A percentile compares a stretch with the other conserved stretches of the same genome.
Conservation (phyloP, 306 rosid genomes). For the Prunus mume region DNA sequence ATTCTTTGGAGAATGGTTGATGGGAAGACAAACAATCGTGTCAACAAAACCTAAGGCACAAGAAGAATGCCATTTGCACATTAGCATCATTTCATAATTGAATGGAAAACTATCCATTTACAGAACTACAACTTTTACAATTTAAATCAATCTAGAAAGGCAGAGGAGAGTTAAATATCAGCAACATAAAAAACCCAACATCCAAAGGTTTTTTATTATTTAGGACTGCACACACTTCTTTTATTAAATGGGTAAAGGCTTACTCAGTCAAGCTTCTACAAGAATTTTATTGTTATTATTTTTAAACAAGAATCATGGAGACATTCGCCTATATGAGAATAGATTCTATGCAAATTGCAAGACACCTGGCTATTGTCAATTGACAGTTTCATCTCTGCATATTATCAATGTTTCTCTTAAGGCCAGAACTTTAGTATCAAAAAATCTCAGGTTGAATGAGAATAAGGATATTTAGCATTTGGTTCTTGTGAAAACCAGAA, state of each 20-base stretch:
- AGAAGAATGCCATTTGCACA: constrained; percentile 16
- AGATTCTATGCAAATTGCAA: not conserved
- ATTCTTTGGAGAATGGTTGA: constrained; percentile 43
- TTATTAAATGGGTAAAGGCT: not conserved
- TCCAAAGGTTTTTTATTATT: not conserved
- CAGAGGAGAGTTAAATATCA: not conserved
- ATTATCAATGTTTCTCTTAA: not conserved
- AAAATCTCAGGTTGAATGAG: not conserved
- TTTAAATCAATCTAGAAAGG: not conserved
- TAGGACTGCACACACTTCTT: not conserved
- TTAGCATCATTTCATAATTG: not conserved
- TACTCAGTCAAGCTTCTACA: not conserved
- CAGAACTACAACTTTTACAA: not conserved
- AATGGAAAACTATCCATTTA: not conserved
- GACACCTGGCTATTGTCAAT: not conserved
- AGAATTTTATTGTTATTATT: not conserved
- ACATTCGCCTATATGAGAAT: not conserved
- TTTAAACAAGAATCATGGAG: not conserved
- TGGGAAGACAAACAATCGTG: constrained; percentile 49
- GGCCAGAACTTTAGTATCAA: not conserved
- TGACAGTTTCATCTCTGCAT: not conserved
- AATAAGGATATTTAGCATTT: not conserved
- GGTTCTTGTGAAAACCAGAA: constrained; percentile 5
- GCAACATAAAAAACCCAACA: not conserved
- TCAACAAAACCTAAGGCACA: constrained; percentile 57